These are phyloP conservation scores for Colletotrichum falcatum DNA, from an alignment of 2,329 filamentous ascomycete genomes.

Conservation along the genomic window DNA sequence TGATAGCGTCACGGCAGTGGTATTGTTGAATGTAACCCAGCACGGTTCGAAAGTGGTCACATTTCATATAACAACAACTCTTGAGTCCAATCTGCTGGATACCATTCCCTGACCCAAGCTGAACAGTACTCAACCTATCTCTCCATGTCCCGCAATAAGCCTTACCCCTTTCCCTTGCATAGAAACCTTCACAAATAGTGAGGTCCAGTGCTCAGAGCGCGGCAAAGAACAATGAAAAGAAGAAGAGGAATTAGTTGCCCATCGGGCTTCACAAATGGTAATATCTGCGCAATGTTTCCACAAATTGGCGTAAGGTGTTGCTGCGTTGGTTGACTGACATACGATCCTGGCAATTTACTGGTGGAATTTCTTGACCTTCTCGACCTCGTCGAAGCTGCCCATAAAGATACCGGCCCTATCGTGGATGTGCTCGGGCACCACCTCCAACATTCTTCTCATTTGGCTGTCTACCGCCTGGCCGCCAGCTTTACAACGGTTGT, in stretches of 20 bases:
- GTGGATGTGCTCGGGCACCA: constrained; percentile 92
- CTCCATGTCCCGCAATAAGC: background rate
- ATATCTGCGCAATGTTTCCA: constrained; percentile 8
- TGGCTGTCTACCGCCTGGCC: constrained; percentile 92
- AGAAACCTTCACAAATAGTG: background rate
- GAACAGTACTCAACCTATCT: background rate
- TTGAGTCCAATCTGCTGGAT: constrained; percentile 6
- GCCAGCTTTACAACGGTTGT: constrained; percentile 71
- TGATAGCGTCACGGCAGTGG: background rate
- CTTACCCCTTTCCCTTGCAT: background rate
- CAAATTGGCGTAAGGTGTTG: constrained; percentile 2
- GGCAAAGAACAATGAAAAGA: constrained; percentile 37
- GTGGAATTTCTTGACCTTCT: constrained; percentile 91
- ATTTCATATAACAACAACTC: background rate
- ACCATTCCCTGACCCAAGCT: background rate
- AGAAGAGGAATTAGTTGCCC: constrained; percentile 44
- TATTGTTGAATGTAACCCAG: background rate
- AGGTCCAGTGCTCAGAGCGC: constrained; percentile 14
- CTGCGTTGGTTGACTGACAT: constrained; percentile 1
- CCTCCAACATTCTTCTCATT: constrained; percentile 90
- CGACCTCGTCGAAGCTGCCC: constrained; percentile 93
- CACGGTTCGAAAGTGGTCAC: background rate
- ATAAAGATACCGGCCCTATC: constrained; percentile 96
- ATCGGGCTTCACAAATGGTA: constrained; percentile 16
- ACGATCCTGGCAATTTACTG: constrained; percentile 54